Evolutionary conservation across 208 protist genomes (phyloP).

Genomic region (Leishmania tropica): DNA sequence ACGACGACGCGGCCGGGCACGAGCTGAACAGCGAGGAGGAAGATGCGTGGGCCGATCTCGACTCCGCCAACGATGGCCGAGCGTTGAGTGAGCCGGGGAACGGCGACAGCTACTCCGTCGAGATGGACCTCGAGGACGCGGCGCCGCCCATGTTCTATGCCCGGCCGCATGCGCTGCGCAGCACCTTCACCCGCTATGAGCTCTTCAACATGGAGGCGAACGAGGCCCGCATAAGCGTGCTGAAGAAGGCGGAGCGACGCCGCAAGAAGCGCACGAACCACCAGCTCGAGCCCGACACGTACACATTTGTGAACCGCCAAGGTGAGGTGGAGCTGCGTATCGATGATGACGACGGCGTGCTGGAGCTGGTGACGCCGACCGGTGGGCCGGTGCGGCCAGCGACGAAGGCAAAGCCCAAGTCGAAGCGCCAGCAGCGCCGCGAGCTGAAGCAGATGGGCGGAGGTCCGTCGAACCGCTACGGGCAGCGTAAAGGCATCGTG

Average conservation of each 20-base stretch:
- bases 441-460: slow-evolving; percentile 61
- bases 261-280: slow-evolving; percentile 72
- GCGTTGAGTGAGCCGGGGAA: slow-evolving; percentile 31
- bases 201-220: slow-evolving; percentile 83
- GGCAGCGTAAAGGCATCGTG: slow-evolving; percentile 60
- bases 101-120: slow-evolving; percentile 34
- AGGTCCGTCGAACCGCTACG: slow-evolving; percentile 61
- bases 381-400: slow-evolving; percentile 32
- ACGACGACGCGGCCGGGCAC: slow-evolving; percentile 33
- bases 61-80: slow-evolving; percentile 46
- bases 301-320: slow-evolving; percentile 77
- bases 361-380: slow-evolving; percentile 52
- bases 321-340: slow-evolving; percentile 87
- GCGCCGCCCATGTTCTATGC: slow-evolving; percentile 72
- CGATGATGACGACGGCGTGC: slow-evolving; percentile 88
- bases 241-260: slow-evolving; percentile 35
- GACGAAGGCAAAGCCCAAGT: slow-evolving; percentile 48
- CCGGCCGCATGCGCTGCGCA: slow-evolving; percentile 46
- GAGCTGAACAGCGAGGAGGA: slow-evolving; percentile 72
- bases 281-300: slow-evolving; percentile 73
- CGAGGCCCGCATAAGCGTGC: slow-evolving; percentile 38
- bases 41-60: slow-evolving; percentile 71
- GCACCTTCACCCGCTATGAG: slow-evolving; percentile 64
- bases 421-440: slow-evolving; percentile 71
- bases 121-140: slow-evolving; percentile 38